Percentiles rank a stretch among this genome's conserved stretches.
These are phyloP conservation scores for Cyclotella choctawhatcheeana DNA, from an alignment of 108 stramenopile species.

Conservation along the genomic window DNA sequence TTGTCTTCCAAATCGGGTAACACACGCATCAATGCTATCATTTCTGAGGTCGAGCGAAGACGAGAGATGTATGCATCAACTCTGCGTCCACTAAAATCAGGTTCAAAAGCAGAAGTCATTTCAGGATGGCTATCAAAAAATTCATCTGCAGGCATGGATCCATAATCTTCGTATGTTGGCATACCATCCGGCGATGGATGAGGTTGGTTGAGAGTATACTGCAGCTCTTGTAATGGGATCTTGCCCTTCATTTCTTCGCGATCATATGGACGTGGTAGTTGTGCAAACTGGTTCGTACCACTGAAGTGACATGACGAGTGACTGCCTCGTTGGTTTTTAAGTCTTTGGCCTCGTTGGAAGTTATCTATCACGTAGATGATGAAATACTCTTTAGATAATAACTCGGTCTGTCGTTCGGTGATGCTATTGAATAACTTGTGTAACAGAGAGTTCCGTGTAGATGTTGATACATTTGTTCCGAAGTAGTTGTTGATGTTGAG, in stretches of 20 bases:
- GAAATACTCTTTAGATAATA: background rate
- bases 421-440: background rate
- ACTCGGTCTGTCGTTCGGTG: background rate
- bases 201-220: background rate
- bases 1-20: too few species aligned
- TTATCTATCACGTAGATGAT: background rate
- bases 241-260: background rate
- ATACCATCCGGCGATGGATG: constrained; percentile 1
- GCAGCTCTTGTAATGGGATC: background rate
- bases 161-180: background rate
- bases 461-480: background rate
- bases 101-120: background rate
- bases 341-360: background rate
- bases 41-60: background rate
- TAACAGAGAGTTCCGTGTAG: background rate
- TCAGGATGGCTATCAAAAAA: background rate
- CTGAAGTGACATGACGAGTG: background rate
- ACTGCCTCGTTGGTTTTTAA: constrained; percentile 2
- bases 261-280: background rate
- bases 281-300: constrained; percentile 7
- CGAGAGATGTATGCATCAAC: background rate
- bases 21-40: too few species aligned
- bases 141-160: background rate
- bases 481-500: background rate
- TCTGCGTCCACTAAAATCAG: background rate